A percentile compares a stretch with the other conserved stretches of the same genome.
These are phyloP conservation scores for Hysterangium stoloniferum DNA, from an alignment of 768 basidiomycete species.

Conservation along the genomic window DNA sequence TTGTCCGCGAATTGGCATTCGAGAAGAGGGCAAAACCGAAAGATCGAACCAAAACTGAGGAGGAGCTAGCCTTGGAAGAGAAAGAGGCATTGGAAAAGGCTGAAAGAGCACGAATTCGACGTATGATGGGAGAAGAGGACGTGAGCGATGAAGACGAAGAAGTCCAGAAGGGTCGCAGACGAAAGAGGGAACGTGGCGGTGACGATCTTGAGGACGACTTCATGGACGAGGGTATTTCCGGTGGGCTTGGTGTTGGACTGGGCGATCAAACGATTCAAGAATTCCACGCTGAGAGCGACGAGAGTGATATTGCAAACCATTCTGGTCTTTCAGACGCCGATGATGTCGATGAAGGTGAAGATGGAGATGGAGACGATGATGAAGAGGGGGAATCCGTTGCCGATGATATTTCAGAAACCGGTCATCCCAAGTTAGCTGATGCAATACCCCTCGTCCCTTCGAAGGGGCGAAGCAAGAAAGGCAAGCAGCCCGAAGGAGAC, in stretches of 20 bases:
- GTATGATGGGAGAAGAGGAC: slow-evolving; percentile 79
- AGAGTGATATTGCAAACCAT: slow-evolving; percentile 12
- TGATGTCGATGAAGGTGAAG: slow-evolving; percentile 24
- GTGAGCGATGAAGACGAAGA: slow-evolving; percentile 53
- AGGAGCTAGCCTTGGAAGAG: slow-evolving; percentile 84
- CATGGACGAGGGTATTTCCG: slow-evolving; percentile 12
- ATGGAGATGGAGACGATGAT: slow-evolving; percentile 21
- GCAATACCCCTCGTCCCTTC: slow-evolving; percentile 24
- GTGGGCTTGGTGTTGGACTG: slow-evolving; percentile 27
- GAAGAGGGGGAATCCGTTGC: slow-evolving; percentile 29
- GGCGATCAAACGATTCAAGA: too few species aligned
- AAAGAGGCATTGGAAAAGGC: slow-evolving; percentile 82
- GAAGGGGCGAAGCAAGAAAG: slow-evolving; percentile 24
- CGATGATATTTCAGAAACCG: slow-evolving; percentile 30
- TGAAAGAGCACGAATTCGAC: slow-evolving; percentile 64
- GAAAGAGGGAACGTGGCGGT: slow-evolving; percentile 50
- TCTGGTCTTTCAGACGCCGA: slow-evolving; percentile 16
- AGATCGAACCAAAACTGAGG: slow-evolving; percentile 93
- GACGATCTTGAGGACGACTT: slow-evolving; percentile 93
- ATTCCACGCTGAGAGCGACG: slow-evolving; percentile 15
- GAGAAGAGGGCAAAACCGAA: slow-evolving; percentile 92
- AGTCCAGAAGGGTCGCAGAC: slow-evolving; percentile 35
- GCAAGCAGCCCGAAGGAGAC: slow-evolving; percentile 20
- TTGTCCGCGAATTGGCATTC: slow-evolving; percentile 86
- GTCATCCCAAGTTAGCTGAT: slow-evolving; percentile 27